Evolutionary conservation across 2,329 filamentous ascomycete species (phyloP).

Genomic region (Tolypocladium cylindrosporum): DNA sequence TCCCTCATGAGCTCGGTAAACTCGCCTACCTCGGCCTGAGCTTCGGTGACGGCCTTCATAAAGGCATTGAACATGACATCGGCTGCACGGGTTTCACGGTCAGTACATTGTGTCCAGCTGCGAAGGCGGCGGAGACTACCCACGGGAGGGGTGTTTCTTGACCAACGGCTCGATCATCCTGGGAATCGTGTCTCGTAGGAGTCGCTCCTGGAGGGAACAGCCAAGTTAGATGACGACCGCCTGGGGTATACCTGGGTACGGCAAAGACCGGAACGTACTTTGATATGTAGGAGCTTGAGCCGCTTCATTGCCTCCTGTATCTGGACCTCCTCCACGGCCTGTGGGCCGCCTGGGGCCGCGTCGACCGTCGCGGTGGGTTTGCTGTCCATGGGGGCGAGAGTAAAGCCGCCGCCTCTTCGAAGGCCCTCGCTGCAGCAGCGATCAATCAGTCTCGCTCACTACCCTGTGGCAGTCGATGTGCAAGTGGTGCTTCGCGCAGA

Average conservation of each 20-base stretch:
- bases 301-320: constrained; percentile 38
- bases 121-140: constrained; percentile 11
- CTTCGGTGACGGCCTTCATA: constrained; percentile 34
- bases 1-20: constrained; percentile 37
- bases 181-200: constrained; percentile 25
- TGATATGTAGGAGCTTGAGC: constrained; percentile 44
- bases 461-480: background rate
- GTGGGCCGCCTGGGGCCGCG: constrained; percentile 8
- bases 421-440: background rate
- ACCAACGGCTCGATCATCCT: constrained; percentile 37
- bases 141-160: constrained; percentile 41
- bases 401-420: background rate
- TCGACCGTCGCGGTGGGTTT: background rate
- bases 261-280: constrained; percentile 25
- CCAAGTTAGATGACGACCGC: constrained; percentile 6
- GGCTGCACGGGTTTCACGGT: constrained; percentile 25
- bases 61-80: constrained; percentile 38
- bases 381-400: constrained; percentile 1
- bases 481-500: background rate
- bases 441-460: background rate
- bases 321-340: constrained; percentile 36
- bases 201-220: constrained; percentile 17
- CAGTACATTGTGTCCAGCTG: background rate
- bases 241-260: background rate
- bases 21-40: constrained; percentile 40